Evolutionary conservation across 176 grass and related monocot species (phyloP), one percentile per base, ranked within the genome.

Genomic region (Oryza australiensis): DNA sequence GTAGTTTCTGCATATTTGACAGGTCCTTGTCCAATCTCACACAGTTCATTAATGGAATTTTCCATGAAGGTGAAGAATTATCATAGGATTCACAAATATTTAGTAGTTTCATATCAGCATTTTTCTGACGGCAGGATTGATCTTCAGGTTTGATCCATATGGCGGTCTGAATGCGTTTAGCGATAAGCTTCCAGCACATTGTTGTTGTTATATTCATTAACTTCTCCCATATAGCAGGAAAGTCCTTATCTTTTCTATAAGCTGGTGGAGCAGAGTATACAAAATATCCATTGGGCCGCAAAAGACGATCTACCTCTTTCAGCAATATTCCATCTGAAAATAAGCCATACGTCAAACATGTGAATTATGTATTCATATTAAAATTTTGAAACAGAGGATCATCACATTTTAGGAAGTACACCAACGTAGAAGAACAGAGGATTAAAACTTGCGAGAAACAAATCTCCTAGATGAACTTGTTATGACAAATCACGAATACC

Each of bases 211-310:
- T 82, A 84, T 93, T 91, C 80, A 89, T 77, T 73, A 98, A 70
- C 76, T 91, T 95, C 73, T 95, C 85, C 96, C 96, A 98, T 38
- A 98, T 93, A 68, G 88, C 42, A 74, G 96, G 90, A 49, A 92
- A 95, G 71, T 91, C 86, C 63, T 95, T 95, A 64, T 98, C 96
- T 88, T 95, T 95, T 83, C 90, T 90, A 87, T 98, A 98, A 73
- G 93, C 96, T 65, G 96, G 96, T 80, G 96, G 96, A 85, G 96
- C 93, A 29, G 96, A 95, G 73, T 98, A 98, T 75, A 98, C 96
- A 74, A 98, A 98, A 79, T 95, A 98, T 69, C 96, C 96, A 85
- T 91, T 91, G 76, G 92, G 82, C 20, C 90, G 82, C 69, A 98
- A 86, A 60, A 98, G 88, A 30, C 95, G 92, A 85, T 98, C 92